Conservation (phyloP, 495 filamentous ascomycete genomes). For the Evernia prunastri region DNA sequence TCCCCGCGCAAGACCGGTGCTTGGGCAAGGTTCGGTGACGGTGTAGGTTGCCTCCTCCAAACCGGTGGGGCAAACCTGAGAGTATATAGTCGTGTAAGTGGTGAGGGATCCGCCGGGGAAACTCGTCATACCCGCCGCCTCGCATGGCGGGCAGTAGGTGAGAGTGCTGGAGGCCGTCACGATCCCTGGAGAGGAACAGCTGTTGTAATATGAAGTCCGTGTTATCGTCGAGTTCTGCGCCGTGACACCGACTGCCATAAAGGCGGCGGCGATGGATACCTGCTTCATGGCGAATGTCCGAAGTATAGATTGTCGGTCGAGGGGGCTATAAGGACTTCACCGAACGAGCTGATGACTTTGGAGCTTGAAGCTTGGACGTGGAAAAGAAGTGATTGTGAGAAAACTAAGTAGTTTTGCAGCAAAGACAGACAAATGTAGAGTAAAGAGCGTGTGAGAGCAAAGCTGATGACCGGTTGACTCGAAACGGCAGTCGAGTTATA, state of each 20-base stretch:
- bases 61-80: constrained; percentile 20
- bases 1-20: constrained; percentile 17
- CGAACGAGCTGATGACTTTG: constrained; percentile 4
- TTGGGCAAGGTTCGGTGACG: constrained; percentile 26
- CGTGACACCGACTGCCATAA: constrained; percentile 10
- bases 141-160: constrained; percentile 20
- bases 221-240: constrained; percentile 10
- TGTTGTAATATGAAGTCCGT: constrained; percentile 15
- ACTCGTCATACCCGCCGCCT: constrained; percentile 13
- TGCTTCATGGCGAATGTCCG: constrained; percentile 12
- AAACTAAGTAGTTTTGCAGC: constrained; percentile 5
- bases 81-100: constrained; percentile 21
- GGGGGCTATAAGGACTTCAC: constrained; percentile 2
- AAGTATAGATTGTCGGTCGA: neutral
- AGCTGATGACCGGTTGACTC: constrained; percentile 21
- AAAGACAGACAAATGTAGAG: constrained; percentile 6
- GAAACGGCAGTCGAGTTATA: constrained; percentile 24
- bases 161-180: constrained; percentile 13
- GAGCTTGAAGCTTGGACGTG: neutral
- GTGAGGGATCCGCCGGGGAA: constrained; percentile 19
- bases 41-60: constrained; percentile 25
- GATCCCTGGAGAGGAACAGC: constrained; percentile 15
- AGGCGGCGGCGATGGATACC: constrained; percentile 2
- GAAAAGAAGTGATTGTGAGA: constrained; percentile 17
- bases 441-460: constrained; percentile 27